Percentiles rank a stretch among this genome's conserved stretches.
phyloP scores from a whole-genome alignment of 257 asterid genomes.

The Apocynum venetum region DNA sequence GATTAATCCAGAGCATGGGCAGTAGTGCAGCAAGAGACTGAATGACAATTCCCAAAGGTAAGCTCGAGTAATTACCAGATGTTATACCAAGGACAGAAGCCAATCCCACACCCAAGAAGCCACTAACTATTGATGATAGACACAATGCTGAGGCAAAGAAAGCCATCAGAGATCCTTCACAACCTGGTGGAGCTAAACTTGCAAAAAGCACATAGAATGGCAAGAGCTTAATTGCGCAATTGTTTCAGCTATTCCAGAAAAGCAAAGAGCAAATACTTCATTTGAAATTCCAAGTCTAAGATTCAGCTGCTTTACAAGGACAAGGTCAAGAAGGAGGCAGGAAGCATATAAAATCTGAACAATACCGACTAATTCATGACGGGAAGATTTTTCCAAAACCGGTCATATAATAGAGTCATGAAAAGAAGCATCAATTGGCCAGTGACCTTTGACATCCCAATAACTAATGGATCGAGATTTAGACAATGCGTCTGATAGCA shows the following conservation, averaged over 20 bases:
- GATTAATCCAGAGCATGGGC: slow-evolving; percentile 57
- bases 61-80: slow-evolving; percentile 52
- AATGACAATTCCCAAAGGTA: slow-evolving; percentile 58
- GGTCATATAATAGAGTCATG: slow-evolving; percentile 49
- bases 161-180: slow-evolving; percentile 80
- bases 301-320: slow-evolving; percentile 62
- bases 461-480: slow-evolving; percentile 60
- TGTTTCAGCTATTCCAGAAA: slow-evolving; percentile 79
- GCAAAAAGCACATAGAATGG: slow-evolving; percentile 72
- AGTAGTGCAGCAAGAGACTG: slow-evolving; percentile 69
- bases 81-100: slow-evolving; percentile 65
- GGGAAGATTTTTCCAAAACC: slow-evolving; percentile 51
- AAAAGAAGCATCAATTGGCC: slow-evolving; percentile 75
- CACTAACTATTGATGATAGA: slow-evolving; percentile 59
- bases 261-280: slow-evolving; percentile 63
- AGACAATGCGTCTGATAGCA: slow-evolving; percentile 82
- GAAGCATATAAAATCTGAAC: slow-evolving; percentile 56
- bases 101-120: slow-evolving; percentile 66
- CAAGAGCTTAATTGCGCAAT: slow-evolving; percentile 71
- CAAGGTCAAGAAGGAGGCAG: slow-evolving; percentile 68
- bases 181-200: slow-evolving; percentile 70
- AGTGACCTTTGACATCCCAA: slow-evolving; percentile 79
- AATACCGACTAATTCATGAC: slow-evolving; percentile 41
- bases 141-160: slow-evolving; percentile 70
- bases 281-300: slow-evolving; percentile 61